Conservation (phyloP, 352 stramenopile genomes). For the Aphanomyces astaci region DNA sequence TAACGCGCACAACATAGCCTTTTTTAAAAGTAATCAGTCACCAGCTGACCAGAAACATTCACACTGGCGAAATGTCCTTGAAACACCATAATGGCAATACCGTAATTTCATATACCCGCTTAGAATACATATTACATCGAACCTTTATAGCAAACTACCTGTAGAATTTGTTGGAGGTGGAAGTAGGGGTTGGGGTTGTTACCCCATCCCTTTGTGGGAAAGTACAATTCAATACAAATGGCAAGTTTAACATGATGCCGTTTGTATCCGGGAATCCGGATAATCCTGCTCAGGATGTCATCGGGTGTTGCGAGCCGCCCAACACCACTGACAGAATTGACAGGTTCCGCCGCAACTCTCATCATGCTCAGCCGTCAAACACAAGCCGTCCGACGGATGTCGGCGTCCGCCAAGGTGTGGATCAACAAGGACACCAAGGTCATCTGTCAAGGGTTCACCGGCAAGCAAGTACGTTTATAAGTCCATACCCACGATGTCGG, state of each 20-base stretch:
- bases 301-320: neutral
- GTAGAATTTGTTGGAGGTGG: neutral
- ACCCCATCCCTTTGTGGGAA: neutral
- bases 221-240: neutral
- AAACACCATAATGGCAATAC: too few species aligned
- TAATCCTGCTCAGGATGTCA: neutral
- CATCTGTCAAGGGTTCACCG: conserved; percentile 99
- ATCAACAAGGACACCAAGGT: conserved; percentile 99
- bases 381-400: conserved; percentile 59
- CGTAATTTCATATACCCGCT: too few species aligned
- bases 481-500: neutral
- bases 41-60: too few species aligned
- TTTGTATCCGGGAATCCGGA: conserved; percentile 9
- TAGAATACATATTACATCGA: neutral
- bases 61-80: too few species aligned
- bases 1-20: too few species aligned
- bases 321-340: conserved; percentile 11
- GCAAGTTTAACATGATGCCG: neutral
- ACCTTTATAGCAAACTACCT: neutral
- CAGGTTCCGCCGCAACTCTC: conserved; percentile 9
- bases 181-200: conserved; percentile 18
- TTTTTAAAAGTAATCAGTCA: too few species aligned
- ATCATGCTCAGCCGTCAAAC: conserved; percentile 22
- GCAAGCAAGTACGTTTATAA: conserved; percentile 89
- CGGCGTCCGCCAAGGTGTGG: conserved; percentile 97